These are phyloP conservation scores for Phaeosphaeria sp. DNA, from an alignment of 2,329 filamentous ascomycete species.

Conservation along the genomic window DNA sequence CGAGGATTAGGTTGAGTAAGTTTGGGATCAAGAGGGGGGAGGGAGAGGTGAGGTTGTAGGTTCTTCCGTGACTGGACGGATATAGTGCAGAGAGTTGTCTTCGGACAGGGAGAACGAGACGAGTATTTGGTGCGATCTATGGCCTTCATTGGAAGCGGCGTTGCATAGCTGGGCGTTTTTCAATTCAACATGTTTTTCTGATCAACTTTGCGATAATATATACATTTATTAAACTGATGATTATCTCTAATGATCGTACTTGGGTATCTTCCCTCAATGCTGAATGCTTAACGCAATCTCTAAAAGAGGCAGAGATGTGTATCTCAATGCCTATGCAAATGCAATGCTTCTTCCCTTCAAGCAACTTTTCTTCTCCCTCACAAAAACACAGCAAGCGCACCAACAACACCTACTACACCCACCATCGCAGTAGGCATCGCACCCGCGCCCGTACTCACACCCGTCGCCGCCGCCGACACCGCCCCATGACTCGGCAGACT, in stretches of 20 bases:
- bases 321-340: conserved; percentile 1
- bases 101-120: not conserved
- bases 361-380: not conserved
- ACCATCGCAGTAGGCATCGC: conserved; percentile 3
- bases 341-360: conserved; percentile 2
- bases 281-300: not conserved
- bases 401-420: conserved; percentile 5
- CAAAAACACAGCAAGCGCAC: conserved; percentile 9
- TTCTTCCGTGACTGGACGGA: not conserved
- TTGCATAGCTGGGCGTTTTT: not conserved
- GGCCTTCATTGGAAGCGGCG: not conserved
- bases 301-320: not conserved
- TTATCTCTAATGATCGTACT: not conserved
- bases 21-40: conserved; percentile 62
- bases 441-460: conserved; percentile 5
- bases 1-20: conserved; percentile 83
- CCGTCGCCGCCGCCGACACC: not conserved
- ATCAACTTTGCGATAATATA: not conserved
- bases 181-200: not conserved
- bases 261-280: conserved; percentile 4
- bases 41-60: not conserved
- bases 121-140: not conserved
- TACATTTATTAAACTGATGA: not conserved
- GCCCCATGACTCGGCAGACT: not conserved
- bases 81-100: not conserved